Percentiles rank a stretch among this genome's conserved stretches.
phyloP scores from a whole-genome alignment of 129 eudicot species.

The Flaveria brownii region DNA sequence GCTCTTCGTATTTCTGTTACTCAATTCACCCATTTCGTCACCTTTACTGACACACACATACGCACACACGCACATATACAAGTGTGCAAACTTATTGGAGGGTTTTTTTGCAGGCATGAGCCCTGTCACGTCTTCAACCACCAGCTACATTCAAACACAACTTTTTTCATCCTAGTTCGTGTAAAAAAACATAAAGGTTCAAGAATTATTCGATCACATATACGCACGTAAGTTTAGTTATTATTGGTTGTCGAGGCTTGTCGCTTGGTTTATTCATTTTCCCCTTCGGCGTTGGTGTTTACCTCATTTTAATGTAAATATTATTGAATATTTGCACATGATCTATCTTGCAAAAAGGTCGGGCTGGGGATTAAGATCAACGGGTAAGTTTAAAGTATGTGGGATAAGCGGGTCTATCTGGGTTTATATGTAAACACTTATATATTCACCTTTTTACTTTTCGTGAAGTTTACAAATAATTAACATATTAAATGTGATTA shows the following conservation, averaged over 20 bases:
- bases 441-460: too few species aligned
- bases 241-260: constrained; percentile 9
- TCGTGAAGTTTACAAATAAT: too few species aligned
- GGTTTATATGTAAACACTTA: neutral
- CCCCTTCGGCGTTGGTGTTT: constrained; percentile 12
- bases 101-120: constrained; percentile 34
- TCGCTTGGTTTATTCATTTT: constrained; percentile 1
- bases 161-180: constrained; percentile 26
- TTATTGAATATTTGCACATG: neutral
- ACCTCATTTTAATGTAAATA: neutral
- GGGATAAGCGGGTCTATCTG: neutral
- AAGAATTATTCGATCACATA: constrained; percentile 5
- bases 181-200: constrained; percentile 19
- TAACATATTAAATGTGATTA: too few species aligned
- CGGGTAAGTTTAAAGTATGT: neutral
- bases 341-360: neutral
- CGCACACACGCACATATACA: neutral
- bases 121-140: constrained; percentile 21
- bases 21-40: neutral
- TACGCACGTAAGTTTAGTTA: constrained; percentile 26
- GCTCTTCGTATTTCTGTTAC: neutral
- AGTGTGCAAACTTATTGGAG: constrained; percentile 10
- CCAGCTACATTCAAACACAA: constrained; percentile 9
- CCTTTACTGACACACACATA: neutral
- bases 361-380: neutral